phyloP scores from a whole-genome alignment of 2,329 filamentous ascomycete species.

The Trichoderma semiorbis region DNA sequence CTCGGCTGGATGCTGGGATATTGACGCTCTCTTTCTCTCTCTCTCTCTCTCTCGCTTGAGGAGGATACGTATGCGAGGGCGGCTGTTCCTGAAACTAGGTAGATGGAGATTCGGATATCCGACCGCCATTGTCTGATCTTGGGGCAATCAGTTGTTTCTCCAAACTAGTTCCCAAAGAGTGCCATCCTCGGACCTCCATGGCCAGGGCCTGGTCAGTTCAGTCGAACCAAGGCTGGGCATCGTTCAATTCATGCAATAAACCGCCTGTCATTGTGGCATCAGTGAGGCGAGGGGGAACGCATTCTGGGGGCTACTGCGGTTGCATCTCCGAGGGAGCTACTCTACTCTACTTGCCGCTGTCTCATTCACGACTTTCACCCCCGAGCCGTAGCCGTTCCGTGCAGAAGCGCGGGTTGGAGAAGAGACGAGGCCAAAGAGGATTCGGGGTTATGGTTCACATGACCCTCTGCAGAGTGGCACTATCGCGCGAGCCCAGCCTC shows the following conservation, averaged over 20 bases:
- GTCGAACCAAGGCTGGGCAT: neutral
- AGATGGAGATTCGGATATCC: neutral
- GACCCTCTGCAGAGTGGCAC: neutral
- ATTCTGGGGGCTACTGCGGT: neutral
- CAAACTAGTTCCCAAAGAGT: neutral
- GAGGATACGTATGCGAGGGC: neutral
- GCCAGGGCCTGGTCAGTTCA: neutral
- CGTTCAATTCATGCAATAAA: neutral
- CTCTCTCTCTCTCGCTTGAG: neutral
- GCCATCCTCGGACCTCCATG: neutral
- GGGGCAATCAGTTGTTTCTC: neutral
- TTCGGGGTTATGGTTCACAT: neutral
- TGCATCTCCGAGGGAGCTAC: neutral
- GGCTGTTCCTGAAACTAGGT: neutral
- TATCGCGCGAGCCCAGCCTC: neutral
- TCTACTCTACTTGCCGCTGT: neutral
- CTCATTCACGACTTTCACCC: neutral
- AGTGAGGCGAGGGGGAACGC: neutral
- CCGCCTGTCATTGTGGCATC: neutral
- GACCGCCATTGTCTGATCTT: neutral
- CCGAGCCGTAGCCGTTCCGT: neutral
- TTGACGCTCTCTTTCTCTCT: neutral
- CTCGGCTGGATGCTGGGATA: neutral
- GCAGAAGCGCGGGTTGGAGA: neutral
- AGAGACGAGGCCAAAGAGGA: neutral